Evolutionary conservation across 1,284 basidiomycete genomes (phyloP), one percentile per base, ranked within the genome.

Genomic region (Anthracocystis walkeri): DNA sequence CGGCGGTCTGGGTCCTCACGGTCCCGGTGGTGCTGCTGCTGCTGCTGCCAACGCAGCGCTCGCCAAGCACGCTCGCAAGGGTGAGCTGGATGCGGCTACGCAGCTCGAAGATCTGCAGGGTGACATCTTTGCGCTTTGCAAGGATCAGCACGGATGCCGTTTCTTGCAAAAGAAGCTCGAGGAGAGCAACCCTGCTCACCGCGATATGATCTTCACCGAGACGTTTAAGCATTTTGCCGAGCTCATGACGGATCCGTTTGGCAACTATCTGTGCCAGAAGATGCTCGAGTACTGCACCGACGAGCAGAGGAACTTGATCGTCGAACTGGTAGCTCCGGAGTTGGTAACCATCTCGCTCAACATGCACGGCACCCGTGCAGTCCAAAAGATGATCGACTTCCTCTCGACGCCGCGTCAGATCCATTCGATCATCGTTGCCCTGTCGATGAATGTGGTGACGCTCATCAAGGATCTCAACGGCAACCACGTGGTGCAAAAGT

Each of bases 341-440:
- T 89, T 99, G 55, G 97, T 99, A 80, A 94, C 92, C 82, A 99
- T 99, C 85, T 97, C 95, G 48, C 89, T 99, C 80, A 99, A 99
- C 87, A 99, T 99, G 97, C 97, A 99, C 87, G 97, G 97, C 44
- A 99, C 97, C 41, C 91, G 97, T 67, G 97, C 97, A 27, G 97
- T 99, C 58, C 97, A 99, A 88, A 99, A 99, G 89, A 99, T 98
- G 95, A 97, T 99, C 78, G 97, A 99, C 87, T 99, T 97, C 88
- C 88, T 99, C 45, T 85, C 83, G 25, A 85, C 82, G 35, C 73
- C 78, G 27, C 71, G 77, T 14, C 94, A 99, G 91, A 98, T 99
- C 81, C 93, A 95, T 85, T 94, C 94, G 50, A 94, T 99, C 87
- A 99, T 99, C 84, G 89, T 95, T 66, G 97, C 97, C 12, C 90